Conservation (phyloP, 2,329 filamentous ascomycete genomes). For the Aureobasidium sp. region DNA sequence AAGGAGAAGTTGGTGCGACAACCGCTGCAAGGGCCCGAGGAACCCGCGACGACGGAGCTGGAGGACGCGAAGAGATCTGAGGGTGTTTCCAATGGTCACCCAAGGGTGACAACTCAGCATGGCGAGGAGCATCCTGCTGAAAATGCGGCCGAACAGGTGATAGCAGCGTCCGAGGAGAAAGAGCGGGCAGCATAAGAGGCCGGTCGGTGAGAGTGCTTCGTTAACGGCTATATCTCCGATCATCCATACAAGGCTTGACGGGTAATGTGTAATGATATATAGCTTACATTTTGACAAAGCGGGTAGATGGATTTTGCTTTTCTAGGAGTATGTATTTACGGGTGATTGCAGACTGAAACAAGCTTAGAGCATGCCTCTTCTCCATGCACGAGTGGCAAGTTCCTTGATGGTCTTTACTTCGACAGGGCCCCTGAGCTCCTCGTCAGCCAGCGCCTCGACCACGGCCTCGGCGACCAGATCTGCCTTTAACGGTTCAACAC, state of each 20-base stretch:
- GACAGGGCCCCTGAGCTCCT: constrained; percentile 64
- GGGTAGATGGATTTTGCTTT: neutral
- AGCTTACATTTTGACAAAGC: too few relatives aligned
- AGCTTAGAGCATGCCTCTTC: constrained; percentile 67
- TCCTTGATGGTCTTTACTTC: constrained; percentile 75
- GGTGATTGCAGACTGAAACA: neutral
- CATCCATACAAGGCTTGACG: neutral
- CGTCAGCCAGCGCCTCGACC: constrained; percentile 76
- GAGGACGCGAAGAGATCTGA: neutral
- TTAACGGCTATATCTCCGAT: neutral
- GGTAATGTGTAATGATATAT: neutral
- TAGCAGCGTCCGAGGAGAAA: neutral
- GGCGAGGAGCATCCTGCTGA: neutral
- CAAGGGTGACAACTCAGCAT: neutral
- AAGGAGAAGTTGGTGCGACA: neutral
- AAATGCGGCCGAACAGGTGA: neutral
- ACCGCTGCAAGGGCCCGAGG: neutral
- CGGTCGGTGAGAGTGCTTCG: neutral
- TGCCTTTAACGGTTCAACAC: constrained; percentile 78
- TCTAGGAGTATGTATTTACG: neutral
- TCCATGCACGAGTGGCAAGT: constrained; percentile 76
- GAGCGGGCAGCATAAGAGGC: neutral
- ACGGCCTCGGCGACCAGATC: constrained; percentile 84
- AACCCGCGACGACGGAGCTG: neutral
- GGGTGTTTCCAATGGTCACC: neutral